phyloP scores from a whole-genome alignment of 2,329 filamentous ascomycete genomes.

The Monosporascus sp. region DNA sequence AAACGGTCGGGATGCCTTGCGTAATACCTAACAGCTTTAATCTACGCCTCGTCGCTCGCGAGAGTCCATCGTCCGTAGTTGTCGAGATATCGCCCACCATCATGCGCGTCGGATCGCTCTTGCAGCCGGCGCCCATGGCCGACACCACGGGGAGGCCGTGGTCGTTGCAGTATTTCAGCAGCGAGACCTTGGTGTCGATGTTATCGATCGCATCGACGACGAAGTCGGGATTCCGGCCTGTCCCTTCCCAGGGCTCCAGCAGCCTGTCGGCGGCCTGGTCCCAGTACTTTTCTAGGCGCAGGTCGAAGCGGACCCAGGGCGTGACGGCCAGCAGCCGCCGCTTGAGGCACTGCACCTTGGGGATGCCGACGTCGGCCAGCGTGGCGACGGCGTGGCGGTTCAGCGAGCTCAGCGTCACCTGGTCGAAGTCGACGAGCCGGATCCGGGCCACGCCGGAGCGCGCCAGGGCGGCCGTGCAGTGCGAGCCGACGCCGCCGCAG shows the following conservation, averaged over 20 bases:
- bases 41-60: slow-evolving; percentile 73
- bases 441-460: slow-evolving; percentile 86
- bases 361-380: slow-evolving; percentile 83
- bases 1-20: slow-evolving; percentile 85
- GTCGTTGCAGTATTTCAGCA: slow-evolving; percentile 82
- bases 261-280: slow-evolving; percentile 59
- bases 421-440: slow-evolving; percentile 92
- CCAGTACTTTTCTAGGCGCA: slow-evolving; percentile 78
- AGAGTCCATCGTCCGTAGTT: slow-evolving; percentile 84
- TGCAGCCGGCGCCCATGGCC: slow-evolving; percentile 94
- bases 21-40: slow-evolving; percentile 74
- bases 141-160: slow-evolving; percentile 79
- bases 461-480: slow-evolving; percentile 79
- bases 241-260: slow-evolving; percentile 58
- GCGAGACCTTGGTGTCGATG: slow-evolving; percentile 89
- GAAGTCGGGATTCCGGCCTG: slow-evolving; percentile 66
- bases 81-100: slow-evolving; percentile 86
- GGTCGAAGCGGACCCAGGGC: slow-evolving; percentile 88
- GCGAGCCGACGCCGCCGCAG: slow-evolving; percentile 90
- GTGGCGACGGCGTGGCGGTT: slow-evolving; percentile 97
- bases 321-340: slow-evolving; percentile 77
- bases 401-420: slow-evolving; percentile 88
- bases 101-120: slow-evolving; percentile 78
- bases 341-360: slow-evolving; percentile 83
- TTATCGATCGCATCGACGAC: slow-evolving; percentile 99